Percentiles rank a stretch among this genome's conserved stretches.
Conservation (phyloP, 176 grass and related monocot genomes). For the Dactylis glomerata region DNA sequence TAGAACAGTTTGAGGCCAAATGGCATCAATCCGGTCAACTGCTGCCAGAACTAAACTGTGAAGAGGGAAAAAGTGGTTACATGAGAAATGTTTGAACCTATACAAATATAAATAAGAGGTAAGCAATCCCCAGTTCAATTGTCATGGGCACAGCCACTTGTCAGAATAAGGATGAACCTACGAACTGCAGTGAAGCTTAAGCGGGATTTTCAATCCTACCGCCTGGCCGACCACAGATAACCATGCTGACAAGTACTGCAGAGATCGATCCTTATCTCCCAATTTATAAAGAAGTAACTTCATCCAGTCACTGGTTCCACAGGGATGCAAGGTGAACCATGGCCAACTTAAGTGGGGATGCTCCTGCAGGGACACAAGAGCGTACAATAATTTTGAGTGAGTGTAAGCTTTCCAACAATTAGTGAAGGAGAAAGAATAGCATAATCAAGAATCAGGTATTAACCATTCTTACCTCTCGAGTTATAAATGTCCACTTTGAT, state of each 20-base stretch:
- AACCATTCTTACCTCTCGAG: slow-evolving; percentile 61
- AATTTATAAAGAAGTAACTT: slow-evolving; percentile 53
- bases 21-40: slow-evolving; percentile 25
- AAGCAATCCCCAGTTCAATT: not conserved
- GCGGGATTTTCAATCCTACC: slow-evolving; percentile 70
- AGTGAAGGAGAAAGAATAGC: not conserved
- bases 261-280: not conserved
- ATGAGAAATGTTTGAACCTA: not conserved
- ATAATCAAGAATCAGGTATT: not conserved
- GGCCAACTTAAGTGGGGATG: slow-evolving; percentile 81
- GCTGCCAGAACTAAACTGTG: slow-evolving; percentile 30
- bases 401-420: not conserved
- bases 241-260: slow-evolving; percentile 79
- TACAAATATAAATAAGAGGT: not conserved
- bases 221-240: slow-evolving; percentile 76
- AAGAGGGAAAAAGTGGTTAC: too few relatives aligned
- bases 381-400: not conserved
- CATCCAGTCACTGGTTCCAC: slow-evolving; percentile 88
- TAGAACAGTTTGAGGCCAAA: not conserved
- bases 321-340: slow-evolving; percentile 91
- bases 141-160: not conserved
- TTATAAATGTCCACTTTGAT: slow-evolving; percentile 95
- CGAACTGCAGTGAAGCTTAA: slow-evolving; percentile 47
- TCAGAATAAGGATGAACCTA: slow-evolving; percentile 22
- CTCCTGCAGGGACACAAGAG: slow-evolving; percentile 51